Percentiles rank a stretch among this genome's conserved stretches.
These are phyloP conservation scores for Pseudogymnoascus sp. DNA, from an alignment of 2,329 filamentous ascomycete genomes.

Conservation along the genomic window DNA sequence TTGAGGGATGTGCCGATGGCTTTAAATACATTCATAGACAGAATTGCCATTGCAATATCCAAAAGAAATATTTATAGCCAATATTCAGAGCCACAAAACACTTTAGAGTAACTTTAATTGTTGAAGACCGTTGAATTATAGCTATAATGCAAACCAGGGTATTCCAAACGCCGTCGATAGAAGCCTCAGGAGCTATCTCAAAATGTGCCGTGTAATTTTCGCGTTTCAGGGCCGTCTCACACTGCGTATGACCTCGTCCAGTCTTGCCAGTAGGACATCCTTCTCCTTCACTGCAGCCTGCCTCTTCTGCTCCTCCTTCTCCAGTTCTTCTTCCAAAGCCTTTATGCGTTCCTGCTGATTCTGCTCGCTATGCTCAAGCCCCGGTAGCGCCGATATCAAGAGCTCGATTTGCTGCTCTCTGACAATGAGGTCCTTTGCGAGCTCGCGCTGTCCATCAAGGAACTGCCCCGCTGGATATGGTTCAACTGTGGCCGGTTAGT, in stretches of 20 bases:
- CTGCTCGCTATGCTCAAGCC: slow-evolving; percentile 67
- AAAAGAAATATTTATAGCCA: background rate
- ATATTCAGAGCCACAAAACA: background rate
- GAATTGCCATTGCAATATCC: background rate
- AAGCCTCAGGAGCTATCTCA: background rate
- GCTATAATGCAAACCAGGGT: background rate
- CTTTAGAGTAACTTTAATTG: background rate
- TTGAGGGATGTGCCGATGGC: background rate
- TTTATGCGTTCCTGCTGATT: slow-evolving; percentile 63
- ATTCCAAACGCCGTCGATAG: slow-evolving; percentile 5
- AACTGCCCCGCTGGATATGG: slow-evolving; percentile 57
- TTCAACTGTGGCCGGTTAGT: slow-evolving; percentile 39
- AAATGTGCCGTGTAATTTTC: too few species aligned
- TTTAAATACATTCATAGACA: background rate
- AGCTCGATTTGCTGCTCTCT: slow-evolving; percentile 80
- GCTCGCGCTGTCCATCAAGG: slow-evolving; percentile 58
- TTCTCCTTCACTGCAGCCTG: slow-evolving; percentile 57
- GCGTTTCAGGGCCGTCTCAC: slow-evolving; percentile 46
- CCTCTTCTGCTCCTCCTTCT: slow-evolving; percentile 52
- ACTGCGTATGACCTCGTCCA: slow-evolving; percentile 54
- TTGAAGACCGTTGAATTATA: background rate
- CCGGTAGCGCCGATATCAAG: slow-evolving; percentile 66
- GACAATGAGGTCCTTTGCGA: slow-evolving; percentile 67
- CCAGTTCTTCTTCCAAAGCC: slow-evolving; percentile 57
- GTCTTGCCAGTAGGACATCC: slow-evolving; percentile 49